Evolutionary conservation across 495 filamentous ascomycete species (phyloP).

Genomic region (Aspergillus asperescens): DNA sequence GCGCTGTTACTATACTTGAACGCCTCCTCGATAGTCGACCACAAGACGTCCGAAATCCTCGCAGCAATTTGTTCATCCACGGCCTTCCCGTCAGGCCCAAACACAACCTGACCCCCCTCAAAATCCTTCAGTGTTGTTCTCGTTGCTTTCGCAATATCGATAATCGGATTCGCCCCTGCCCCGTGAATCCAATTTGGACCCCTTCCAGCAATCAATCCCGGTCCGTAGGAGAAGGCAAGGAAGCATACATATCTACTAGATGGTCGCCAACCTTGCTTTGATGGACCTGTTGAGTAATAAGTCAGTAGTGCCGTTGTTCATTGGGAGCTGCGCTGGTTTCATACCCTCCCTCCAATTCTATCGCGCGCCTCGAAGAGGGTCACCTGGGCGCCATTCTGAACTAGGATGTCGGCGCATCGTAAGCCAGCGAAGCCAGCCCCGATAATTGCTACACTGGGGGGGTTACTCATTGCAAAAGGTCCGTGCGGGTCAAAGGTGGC

Average conservation of each 20-base stretch:
- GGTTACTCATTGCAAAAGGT: slow-evolving; percentile 21
- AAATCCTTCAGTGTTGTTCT: slow-evolving; percentile 52
- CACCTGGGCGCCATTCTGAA: slow-evolving; percentile 72
- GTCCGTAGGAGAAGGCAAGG: background rate
- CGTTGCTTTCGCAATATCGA: slow-evolving; percentile 67
- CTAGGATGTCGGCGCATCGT: slow-evolving; percentile 75
- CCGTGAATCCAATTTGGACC: slow-evolving; percentile 98
- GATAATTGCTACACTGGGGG: slow-evolving; percentile 63
- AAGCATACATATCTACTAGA: slow-evolving; percentile 42
- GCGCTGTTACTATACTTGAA: slow-evolving; percentile 73
- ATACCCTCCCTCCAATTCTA: slow-evolving; percentile 76
- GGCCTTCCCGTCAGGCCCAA: slow-evolving; percentile 57
- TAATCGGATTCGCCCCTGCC: slow-evolving; percentile 75
- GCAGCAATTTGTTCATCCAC: slow-evolving; percentile 49
- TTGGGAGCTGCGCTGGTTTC: slow-evolving; percentile 9
- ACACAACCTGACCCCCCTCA: slow-evolving; percentile 51
- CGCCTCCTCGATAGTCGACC: slow-evolving; percentile 73
- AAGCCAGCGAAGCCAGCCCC: slow-evolving; percentile 88
- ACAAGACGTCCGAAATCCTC: slow-evolving; percentile 58
- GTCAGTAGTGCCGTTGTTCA: background rate
- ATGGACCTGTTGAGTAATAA: slow-evolving; percentile 27
- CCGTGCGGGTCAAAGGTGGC: too few relatives aligned
- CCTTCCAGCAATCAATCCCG: slow-evolving; percentile 34
- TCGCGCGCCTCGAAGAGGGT: slow-evolving; percentile 82
- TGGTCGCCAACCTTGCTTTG: slow-evolving; percentile 36